Conservation (phyloP, 2,329 filamentous ascomycete species). For the Colletotrichum falcatum region DNA sequence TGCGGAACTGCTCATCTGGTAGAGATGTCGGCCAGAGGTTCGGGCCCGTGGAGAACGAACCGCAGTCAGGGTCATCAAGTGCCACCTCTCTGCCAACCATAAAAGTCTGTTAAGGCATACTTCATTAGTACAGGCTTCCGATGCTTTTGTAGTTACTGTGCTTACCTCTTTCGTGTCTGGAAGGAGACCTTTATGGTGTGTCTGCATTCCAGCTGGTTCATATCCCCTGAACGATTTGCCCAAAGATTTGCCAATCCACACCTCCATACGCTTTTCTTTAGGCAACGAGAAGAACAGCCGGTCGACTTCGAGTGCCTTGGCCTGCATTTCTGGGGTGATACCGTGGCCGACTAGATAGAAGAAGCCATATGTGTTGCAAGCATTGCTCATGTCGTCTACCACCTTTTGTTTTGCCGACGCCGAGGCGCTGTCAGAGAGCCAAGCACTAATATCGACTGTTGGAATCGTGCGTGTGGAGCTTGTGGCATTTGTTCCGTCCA, state of each 20-base stretch:
- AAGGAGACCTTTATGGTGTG: slow-evolving; percentile 45
- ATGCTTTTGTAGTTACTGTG: background rate
- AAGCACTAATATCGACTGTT: slow-evolving; percentile 47
- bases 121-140: background rate
- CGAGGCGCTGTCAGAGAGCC: slow-evolving; percentile 41
- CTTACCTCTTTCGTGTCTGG: slow-evolving; percentile 45
- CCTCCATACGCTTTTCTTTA: slow-evolving; percentile 45
- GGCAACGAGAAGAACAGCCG: slow-evolving; percentile 45
- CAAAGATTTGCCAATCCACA: slow-evolving; percentile 46
- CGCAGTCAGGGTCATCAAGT: background rate
- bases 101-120: background rate
- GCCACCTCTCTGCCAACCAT: slow-evolving; percentile 6
- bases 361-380: slow-evolving; percentile 47
- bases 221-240: slow-evolving; percentile 47
- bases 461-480: slow-evolving; percentile 41
- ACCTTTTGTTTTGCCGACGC: slow-evolving; percentile 42
- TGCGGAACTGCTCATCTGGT: background rate
- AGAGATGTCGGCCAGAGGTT: slow-evolving; percentile 2
- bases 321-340: slow-evolving; percentile 43
- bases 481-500: background rate
- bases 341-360: slow-evolving; percentile 50
- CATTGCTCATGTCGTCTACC: slow-evolving; percentile 46
- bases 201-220: slow-evolving; percentile 46
- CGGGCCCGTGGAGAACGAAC: background rate
- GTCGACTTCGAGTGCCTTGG: slow-evolving; percentile 42